Conservation (phyloP, 2,329 filamentous ascomycete species). For the Eutypa lata region DNA sequence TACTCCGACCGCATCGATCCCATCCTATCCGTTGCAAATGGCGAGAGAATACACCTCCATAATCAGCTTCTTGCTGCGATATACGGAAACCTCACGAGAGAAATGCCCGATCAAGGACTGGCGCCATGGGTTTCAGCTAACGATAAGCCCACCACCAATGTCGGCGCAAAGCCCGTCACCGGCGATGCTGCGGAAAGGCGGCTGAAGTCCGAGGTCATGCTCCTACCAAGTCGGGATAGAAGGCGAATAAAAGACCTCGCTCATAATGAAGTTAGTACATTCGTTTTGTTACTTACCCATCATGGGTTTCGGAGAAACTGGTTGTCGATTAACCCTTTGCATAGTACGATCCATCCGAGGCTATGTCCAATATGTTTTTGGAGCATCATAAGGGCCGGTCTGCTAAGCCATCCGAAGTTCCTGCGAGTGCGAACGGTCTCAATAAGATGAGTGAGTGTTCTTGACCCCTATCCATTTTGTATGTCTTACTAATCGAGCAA, state of each 20-base stretch:
- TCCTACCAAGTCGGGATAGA: slow-evolving; percentile 63
- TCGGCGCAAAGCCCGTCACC: slow-evolving; percentile 59
- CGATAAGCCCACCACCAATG: slow-evolving; percentile 58
- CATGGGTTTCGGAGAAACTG: not conserved
- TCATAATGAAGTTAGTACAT: slow-evolving; percentile 54
- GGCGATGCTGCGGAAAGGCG: slow-evolving; percentile 64
- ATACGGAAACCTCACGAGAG: slow-evolving; percentile 66
- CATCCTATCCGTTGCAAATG: slow-evolving; percentile 54
- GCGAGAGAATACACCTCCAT: slow-evolving; percentile 61
- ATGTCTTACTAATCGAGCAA: slow-evolving; percentile 25
- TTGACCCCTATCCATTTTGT: slow-evolving; percentile 2
- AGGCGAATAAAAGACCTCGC: slow-evolving; percentile 64
- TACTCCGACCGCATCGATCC: slow-evolving; percentile 57
- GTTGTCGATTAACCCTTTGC: slow-evolving; percentile 17
- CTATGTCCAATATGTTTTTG: slow-evolving; percentile 48
- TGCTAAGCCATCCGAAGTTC: slow-evolving; percentile 54
- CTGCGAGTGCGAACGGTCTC: slow-evolving; percentile 67
- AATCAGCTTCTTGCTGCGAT: slow-evolving; percentile 67
- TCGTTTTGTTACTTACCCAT: not conserved
- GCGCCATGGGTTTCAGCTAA: slow-evolving; percentile 71
- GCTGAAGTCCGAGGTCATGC: slow-evolving; percentile 68
- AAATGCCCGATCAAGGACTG: slow-evolving; percentile 65
- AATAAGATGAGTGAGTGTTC: slow-evolving; percentile 71
- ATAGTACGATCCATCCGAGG: slow-evolving; percentile 55
- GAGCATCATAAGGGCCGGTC: slow-evolving; percentile 47